Evolutionary conservation across 2,329 filamentous ascomycete genomes (phyloP), one percentile per base, ranked within the genome.

Genomic region (Aureobasidium vineae): DNA sequence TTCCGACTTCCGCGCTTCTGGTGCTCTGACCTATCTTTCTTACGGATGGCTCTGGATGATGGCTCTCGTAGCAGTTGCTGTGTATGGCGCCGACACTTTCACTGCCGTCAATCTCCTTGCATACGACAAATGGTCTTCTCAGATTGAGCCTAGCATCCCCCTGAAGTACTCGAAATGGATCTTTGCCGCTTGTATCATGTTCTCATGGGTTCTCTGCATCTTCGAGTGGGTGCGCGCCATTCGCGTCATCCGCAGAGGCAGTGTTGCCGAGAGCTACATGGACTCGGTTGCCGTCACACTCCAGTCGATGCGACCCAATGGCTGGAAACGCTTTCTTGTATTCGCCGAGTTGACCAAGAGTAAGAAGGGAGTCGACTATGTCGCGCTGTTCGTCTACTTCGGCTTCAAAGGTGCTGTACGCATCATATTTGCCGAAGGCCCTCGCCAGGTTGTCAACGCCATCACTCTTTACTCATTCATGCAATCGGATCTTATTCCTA

Each of bases 361-460:
- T 77, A 93, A 90, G 75, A 96, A 96, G 78, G 92, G 92, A 21
- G 88, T 88, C 66, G 92, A 97, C 76, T 97, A 97, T 73, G 85
- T 96, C 70, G 93, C 93, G 3, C 83, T 97, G 5, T 97, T 97
- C 76, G 90, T 92, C 33, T 97, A 96, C 77, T 97, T 96, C 77
- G 89, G 86, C 33, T 89, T 89, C 77, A 85, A 89, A 77, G 90
- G 90, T 49, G 97, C 93, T 85, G 86, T 98, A 73, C 90, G 94
- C 70, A 88, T 96, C 67, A 83, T 98, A 59, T 82, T 98, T 69
- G 96, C 94, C 71, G 93, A 96, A 75, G 95, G 92, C 0, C 95
- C 95, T 26, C 90, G 95, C 70, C 92, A 97, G 75, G 91, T 89
- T 57, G 86, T 98, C 77, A 99, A 99, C 73, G 92, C 87, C 23